Base-by-base conservation (phyloP, 2,329 filamentous ascomycete species). In the Fusarium aywerte region DNA sequence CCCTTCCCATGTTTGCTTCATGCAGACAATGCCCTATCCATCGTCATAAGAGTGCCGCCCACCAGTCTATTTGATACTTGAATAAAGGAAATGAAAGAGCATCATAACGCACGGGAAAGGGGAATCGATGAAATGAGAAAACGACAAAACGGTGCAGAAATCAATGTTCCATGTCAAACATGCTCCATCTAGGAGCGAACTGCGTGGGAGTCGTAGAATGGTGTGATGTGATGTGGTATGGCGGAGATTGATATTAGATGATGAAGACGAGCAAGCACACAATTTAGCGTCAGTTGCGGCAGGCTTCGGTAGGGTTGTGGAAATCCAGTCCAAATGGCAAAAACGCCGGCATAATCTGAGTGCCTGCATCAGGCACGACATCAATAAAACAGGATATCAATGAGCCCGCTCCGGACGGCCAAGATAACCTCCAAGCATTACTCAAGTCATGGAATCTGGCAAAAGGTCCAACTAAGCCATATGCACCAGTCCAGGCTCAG, bases 401-500 rank as follows among this genome's bases (percentile, higher is more conserved):
- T 58, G 48, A 60, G 62, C 62, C 62, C 54, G 42, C 36, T 57
- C 60, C 54, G 20, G 29, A 43, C 54, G 58, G 48, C 58, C 25
- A 44, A 12, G 13, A 39, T 62, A 54, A 45, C 43, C 31, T 50
- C 35, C 18, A 40, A 47, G 50, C 36, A 32, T 36, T 52, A 49
- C 44, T 58, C 52, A 71, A 55, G 32, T 47, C 52, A 48, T 51
- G 49, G n/a, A 48, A 49, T 38, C 51, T 60, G 54, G 48, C 40
- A 67, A 44, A 49, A 65, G 33, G 66, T 62, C 62, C 62, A 58
- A 67, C 74, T 77, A 80, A 61, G 77, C 76, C 78, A 80, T 80
- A 63, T 80, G 78, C 48, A 80, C 79, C 67, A 81, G 70, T 56
- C 78, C 78, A 18, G 90, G 89, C 75, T 96, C 91, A 4, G 91